These are phyloP conservation scores for Penicillium verhagenii DNA, from an alignment of 495 filamentous ascomycete species.

Conservation along the genomic window DNA sequence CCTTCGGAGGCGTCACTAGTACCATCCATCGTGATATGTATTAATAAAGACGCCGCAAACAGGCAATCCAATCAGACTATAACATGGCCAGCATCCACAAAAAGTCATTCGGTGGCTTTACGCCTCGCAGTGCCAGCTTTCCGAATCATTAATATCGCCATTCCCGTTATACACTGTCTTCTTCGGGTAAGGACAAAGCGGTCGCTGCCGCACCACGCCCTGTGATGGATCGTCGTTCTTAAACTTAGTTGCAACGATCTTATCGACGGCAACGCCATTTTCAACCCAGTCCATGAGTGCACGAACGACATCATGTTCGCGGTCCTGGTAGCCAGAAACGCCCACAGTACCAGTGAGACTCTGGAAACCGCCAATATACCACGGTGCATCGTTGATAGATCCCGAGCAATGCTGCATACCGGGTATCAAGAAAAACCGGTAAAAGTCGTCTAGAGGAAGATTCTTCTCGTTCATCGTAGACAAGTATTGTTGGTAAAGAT, in stretches of 20 bases:
- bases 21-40: too few relatives aligned
- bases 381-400: slow-evolving; percentile 26
- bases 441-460: slow-evolving; percentile 22
- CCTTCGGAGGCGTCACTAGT: too few relatives aligned
- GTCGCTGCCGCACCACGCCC: background rate
- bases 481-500: slow-evolving; percentile 17
- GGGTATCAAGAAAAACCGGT: slow-evolving; percentile 45
- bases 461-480: slow-evolving; percentile 3
- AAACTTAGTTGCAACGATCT: slow-evolving; percentile 14
- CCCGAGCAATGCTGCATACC: slow-evolving; percentile 31
- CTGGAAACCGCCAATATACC: slow-evolving; percentile 28
- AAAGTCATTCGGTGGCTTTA: too few relatives aligned
- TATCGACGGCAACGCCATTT: slow-evolving; percentile 32
- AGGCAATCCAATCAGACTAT: too few relatives aligned
- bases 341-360: slow-evolving; percentile 11
- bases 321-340: slow-evolving; percentile 42
- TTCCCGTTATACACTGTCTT: background rate
- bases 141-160: background rate
- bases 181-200: background rate
- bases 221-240: background rate
- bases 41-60: too few relatives aligned
- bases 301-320: slow-evolving; percentile 45
- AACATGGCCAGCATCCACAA: too few relatives aligned
- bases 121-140: background rate
- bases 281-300: slow-evolving; percentile 57